Evolutionary conservation across 2,329 filamentous ascomycete genomes (phyloP).

Genomic region (Coleophoma eucalyptorum): DNA sequence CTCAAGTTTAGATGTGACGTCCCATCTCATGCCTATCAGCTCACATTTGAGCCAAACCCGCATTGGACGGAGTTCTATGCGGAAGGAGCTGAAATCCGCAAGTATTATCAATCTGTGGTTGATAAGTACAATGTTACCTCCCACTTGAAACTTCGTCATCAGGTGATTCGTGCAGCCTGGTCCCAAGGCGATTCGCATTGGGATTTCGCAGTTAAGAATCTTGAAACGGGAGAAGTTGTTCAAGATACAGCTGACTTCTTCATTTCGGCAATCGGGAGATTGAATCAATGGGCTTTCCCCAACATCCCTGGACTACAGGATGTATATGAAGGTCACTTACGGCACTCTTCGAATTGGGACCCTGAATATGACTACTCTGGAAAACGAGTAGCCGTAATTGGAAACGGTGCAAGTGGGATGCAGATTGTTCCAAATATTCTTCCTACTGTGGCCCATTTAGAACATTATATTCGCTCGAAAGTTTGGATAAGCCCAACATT

Average conservation of each 20-base stretch:
- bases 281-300: slow-evolving; percentile 26
- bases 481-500: slow-evolving; percentile 43
- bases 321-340: slow-evolving; percentile 37
- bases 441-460: slow-evolving; percentile 33
- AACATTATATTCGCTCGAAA: slow-evolving; percentile 40
- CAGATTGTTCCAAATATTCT: slow-evolving; percentile 45
- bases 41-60: slow-evolving; percentile 34
- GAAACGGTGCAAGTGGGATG: slow-evolving; percentile 44
- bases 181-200: slow-evolving; percentile 7
- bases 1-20: slow-evolving; percentile 12
- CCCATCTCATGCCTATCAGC: slow-evolving; percentile 30
- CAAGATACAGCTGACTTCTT: slow-evolving; percentile 1
- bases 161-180: slow-evolving; percentile 17
- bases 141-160: slow-evolving; percentile 17
- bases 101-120: slow-evolving; percentile 30
- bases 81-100: slow-evolving; percentile 25
- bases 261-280: neutral
- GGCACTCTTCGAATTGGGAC: slow-evolving; percentile 39
- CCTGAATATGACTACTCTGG: slow-evolving; percentile 37
- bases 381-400: slow-evolving; percentile 44
- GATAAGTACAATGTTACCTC: slow-evolving; percentile 26
- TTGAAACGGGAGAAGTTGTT: neutral
- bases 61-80: slow-evolving; percentile 34
- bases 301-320: slow-evolving; percentile 37
- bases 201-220: slow-evolving; percentile 24